Percentiles rank a stretch among this genome's conserved stretches.
Evolutionary conservation across 1,284 basidiomycete genomes (phyloP).

Genomic region (Moesziomyces parantarcticus): DNA sequence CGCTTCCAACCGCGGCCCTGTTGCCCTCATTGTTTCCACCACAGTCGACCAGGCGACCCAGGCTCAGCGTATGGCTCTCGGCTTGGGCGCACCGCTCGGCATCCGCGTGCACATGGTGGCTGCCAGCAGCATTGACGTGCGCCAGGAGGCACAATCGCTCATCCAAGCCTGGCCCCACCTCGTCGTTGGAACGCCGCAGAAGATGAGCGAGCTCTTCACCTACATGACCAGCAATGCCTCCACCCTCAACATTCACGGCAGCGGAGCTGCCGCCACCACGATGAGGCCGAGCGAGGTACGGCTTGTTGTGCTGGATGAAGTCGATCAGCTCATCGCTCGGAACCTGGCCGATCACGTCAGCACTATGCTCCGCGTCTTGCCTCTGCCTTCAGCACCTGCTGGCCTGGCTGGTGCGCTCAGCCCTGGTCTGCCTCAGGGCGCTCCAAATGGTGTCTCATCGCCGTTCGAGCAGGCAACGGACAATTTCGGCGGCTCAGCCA

Average conservation of each 20-base stretch:
- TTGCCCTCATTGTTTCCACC: conserved; percentile 81
- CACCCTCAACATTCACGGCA: conserved; percentile 18
- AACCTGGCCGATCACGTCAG: conserved; percentile 95
- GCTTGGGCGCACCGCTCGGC: conserved; percentile 80
- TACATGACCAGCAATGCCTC: conserved; percentile 74
- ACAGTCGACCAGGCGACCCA: conserved; percentile 98
- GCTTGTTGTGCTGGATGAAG: conserved; percentile 93
- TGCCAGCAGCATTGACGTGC: conserved; percentile 47
- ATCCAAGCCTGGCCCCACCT: conserved; percentile 76
- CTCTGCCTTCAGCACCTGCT: conserved; percentile 72
- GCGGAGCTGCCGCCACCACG: conserved; percentile 11
- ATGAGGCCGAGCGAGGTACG: conserved; percentile 80
- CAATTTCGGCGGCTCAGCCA: conserved; percentile 44
- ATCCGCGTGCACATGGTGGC: conserved; percentile 60
- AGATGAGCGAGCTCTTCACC: conserved; percentile 88
- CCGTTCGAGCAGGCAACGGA: conserved; percentile 71
- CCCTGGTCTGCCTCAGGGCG: conserved; percentile 31
- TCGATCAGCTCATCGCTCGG: conserved; percentile 95
- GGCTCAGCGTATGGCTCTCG: conserved; percentile 94
- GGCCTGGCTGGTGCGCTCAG: conserved; percentile 14
- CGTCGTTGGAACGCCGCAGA: conserved; percentile 95
- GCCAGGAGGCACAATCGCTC: conserved; percentile 50
- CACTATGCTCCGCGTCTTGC: conserved; percentile 88
- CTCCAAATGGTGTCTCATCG: conserved; percentile 20
- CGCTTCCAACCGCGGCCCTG: conserved; percentile 70